Conservation (phyloP, 495 filamentous ascomycete genomes). For the Podospora anserina region DNA sequence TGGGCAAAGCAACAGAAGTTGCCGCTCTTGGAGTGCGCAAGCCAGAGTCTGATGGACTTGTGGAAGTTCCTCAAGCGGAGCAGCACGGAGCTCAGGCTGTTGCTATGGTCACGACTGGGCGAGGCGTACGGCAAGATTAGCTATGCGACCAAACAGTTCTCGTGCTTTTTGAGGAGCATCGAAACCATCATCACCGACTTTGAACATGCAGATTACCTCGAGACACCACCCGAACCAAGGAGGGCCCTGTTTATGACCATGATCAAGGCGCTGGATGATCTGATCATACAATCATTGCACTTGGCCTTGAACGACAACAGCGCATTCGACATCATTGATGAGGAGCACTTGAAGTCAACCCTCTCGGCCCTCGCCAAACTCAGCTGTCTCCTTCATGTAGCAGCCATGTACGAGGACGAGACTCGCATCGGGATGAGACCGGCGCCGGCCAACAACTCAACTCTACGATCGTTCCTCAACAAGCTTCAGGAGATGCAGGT, state of each 20-base stretch:
- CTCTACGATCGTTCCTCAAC: slow-evolving; percentile 56
- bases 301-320: slow-evolving; percentile 63
- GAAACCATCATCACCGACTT: slow-evolving; percentile 76
- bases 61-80: slow-evolving; percentile 77
- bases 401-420: slow-evolving; percentile 77
- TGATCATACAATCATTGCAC: slow-evolving; percentile 63
- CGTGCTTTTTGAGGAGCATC: slow-evolving; percentile 78
- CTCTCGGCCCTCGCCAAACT: slow-evolving; percentile 64
- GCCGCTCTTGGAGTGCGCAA: slow-evolving; percentile 43
- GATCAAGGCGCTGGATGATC: slow-evolving; percentile 72
- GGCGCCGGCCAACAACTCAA: slow-evolving; percentile 33
- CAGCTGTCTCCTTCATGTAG: slow-evolving; percentile 68
- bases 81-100: slow-evolving; percentile 74
- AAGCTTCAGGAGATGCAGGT: slow-evolving; percentile 88
- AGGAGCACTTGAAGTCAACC: slow-evolving; percentile 67
- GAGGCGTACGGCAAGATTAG: slow-evolving; percentile 82
- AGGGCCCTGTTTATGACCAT: slow-evolving; percentile 65
- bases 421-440: slow-evolving; percentile 65
- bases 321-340: slow-evolving; percentile 80
- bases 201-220: slow-evolving; percentile 57
- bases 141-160: slow-evolving; percentile 80
- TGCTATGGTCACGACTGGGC: slow-evolving; percentile 82
- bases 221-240: slow-evolving; percentile 59
- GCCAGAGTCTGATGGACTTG: slow-evolving; percentile 63
- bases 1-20: slow-evolving; percentile 26